Percentiles rank a stretch among this genome's conserved stretches.
Evolutionary conservation across 1,284 basidiomycete genomes (phyloP).

Genomic region (Inonotus obliquus): DNA sequence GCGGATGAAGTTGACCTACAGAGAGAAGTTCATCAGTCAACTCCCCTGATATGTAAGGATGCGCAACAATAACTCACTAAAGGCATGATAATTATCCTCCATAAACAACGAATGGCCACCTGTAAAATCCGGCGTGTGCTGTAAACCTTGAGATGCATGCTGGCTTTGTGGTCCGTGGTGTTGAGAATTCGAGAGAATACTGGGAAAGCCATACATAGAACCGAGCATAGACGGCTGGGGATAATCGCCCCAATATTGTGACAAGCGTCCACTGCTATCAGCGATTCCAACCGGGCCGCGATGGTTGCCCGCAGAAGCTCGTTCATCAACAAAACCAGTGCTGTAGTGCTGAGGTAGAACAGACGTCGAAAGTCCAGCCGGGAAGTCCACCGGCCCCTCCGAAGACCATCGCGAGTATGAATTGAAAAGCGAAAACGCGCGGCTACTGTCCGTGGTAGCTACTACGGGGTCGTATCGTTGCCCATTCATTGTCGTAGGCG

Average conservation of each 20-base stretch:
- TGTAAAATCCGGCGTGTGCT: not conserved
- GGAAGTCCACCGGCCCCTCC: slow-evolving; percentile 35
- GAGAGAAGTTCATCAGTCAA: not conserved
- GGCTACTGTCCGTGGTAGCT: not conserved
- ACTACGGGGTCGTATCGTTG: slow-evolving; percentile 4
- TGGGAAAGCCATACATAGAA: slow-evolving; percentile 17
- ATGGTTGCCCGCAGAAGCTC: slow-evolving; percentile 20
- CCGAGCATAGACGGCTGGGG: slow-evolving; percentile 28
- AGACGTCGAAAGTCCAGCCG: slow-evolving; percentile 51
- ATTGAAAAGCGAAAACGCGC: not conserved
- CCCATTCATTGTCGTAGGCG: slow-evolving; percentile 1
- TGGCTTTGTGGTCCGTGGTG: slow-evolving; percentile 4
- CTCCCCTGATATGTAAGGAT: not conserved
- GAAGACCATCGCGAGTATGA: slow-evolving; percentile 50
- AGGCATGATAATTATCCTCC: slow-evolving; percentile 13
- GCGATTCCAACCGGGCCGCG: slow-evolving; percentile 12
- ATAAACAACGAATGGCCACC: slow-evolving; percentile 5
- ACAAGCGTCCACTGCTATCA: slow-evolving; percentile 34
- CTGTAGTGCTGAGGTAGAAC: slow-evolving; percentile 68
- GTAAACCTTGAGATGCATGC: slow-evolving; percentile 8
- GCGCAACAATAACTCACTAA: slow-evolving; percentile 2
- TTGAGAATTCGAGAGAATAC: not conserved
- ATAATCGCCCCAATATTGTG: slow-evolving; percentile 61
- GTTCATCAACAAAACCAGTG: slow-evolving; percentile 51
- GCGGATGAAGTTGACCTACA: slow-evolving; percentile 4